Evolutionary conservation across 2,329 filamentous ascomycete genomes (phyloP).

Genomic region (Botrytis sinoallii): DNA sequence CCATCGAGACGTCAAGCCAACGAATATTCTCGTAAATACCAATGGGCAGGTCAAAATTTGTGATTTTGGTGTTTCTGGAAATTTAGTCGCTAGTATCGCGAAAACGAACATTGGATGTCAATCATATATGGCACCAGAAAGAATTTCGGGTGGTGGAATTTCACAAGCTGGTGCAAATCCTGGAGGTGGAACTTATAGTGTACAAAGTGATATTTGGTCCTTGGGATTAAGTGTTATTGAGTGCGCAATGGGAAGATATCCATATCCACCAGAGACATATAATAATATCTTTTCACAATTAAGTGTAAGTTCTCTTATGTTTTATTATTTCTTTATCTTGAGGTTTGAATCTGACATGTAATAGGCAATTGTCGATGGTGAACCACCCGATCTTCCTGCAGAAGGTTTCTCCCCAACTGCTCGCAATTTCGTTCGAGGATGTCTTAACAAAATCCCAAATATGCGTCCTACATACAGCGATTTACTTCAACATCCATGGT

Average conservation of each 20-base stretch:
- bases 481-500: constrained; percentile 86
- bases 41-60: constrained; percentile 94
- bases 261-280: constrained; percentile 94
- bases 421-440: constrained; percentile 82
- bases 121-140: constrained; percentile 97
- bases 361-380: constrained; percentile 95
- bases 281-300: constrained; percentile 98
- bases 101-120: constrained; percentile 99
- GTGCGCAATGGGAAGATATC: constrained; percentile 90
- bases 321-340: not conserved
- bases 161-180: constrained; percentile 65
- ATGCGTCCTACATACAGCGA: constrained; percentile 91
- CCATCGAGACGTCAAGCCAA: constrained; percentile 96
- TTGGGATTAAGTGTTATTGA: constrained; percentile 92
- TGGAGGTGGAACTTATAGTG: constrained; percentile 84
- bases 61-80: constrained; percentile 96
- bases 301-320: constrained; percentile 63
- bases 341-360: constrained; percentile 15
- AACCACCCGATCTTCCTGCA: constrained; percentile 82
- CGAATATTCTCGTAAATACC: constrained; percentile 93
- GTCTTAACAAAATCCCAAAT: constrained; percentile 88
- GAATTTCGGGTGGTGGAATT: constrained; percentile 84
- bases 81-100: constrained; percentile 93
- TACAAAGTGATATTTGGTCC: constrained; percentile 98
- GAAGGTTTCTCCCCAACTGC: constrained; percentile 76